A percentile compares a stretch with the other conserved stretches of the same genome.
These are phyloP conservation scores for Sindora glabra DNA, from an alignment of 306 rosid genomes.

Conservation along the genomic window DNA sequence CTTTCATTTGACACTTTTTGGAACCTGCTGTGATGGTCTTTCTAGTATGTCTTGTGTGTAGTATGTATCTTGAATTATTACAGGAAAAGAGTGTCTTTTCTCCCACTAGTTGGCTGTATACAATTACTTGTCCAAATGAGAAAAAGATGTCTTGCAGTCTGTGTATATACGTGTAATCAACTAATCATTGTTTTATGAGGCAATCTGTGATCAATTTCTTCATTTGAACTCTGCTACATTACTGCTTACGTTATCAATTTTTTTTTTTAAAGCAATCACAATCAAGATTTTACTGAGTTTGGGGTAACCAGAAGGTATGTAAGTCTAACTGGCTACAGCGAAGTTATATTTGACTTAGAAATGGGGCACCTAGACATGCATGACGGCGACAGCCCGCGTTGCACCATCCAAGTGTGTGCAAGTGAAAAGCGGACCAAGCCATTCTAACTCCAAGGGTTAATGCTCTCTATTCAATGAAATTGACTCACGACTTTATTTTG, in stretches of 20 bases:
- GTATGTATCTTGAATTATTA: constrained; percentile 43
- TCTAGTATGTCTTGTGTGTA: constrained; percentile 44
- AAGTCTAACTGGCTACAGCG: neutral
- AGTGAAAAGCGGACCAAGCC: too few species aligned
- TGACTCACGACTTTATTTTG: too few species aligned
- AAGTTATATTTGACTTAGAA: too few species aligned
- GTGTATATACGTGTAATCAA: constrained; percentile 78
- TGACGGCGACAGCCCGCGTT: too few species aligned
- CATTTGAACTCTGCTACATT: constrained; percentile 18
- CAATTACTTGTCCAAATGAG: constrained; percentile 44
- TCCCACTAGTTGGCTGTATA: constrained; percentile 70
- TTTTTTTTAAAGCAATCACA: constrained; percentile 10
- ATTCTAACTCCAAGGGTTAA: too few species aligned
- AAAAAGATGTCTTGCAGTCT: constrained; percentile 53
- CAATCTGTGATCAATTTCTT: constrained; percentile 31
- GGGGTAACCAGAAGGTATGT: too few species aligned
- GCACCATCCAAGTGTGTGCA: too few species aligned
- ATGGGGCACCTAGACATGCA: too few species aligned
- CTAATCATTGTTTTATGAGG: constrained; percentile 48
- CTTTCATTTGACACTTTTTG: constrained; percentile 43
- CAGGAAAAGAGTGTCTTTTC: constrained; percentile 30
- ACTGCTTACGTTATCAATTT: neutral
- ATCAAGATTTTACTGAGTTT: too few species aligned
- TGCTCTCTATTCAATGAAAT: too few species aligned
- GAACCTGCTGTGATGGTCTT: constrained; percentile 42